Conservation (phyloP, 148 eudicot genomes). For the Mesembryanthemum crystallinum region DNA sequence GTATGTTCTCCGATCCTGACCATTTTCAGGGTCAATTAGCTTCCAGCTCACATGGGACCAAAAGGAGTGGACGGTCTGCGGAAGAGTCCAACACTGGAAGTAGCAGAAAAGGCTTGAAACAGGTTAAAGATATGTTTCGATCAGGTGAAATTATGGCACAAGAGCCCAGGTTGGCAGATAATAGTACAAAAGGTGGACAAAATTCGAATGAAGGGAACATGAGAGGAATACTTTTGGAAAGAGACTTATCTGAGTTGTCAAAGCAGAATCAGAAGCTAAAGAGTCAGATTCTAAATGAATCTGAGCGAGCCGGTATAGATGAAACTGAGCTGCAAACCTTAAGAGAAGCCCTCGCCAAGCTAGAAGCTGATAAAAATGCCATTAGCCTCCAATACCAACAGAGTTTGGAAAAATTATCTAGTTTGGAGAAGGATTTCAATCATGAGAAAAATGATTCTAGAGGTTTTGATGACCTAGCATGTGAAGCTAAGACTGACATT, state of each 20-base stretch:
- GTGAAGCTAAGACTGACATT: too few relatives aligned
- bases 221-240: conserved; percentile 26
- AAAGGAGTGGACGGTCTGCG: conserved; percentile 19
- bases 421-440: conserved; percentile 55
- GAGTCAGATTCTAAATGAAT: conserved; percentile 38
- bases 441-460: conserved; percentile 47
- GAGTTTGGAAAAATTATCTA: conserved; percentile 54
- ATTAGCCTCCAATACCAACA: conserved; percentile 48
- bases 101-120: conserved; percentile 61
- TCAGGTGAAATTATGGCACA: conserved; percentile 26
- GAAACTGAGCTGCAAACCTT: conserved; percentile 56
- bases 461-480: too few relatives aligned
- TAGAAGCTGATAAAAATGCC: conserved; percentile 60
- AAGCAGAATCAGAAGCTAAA: conserved; percentile 48
- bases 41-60: conserved; percentile 24
- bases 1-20: conserved; percentile 43
- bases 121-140: conserved; percentile 60
- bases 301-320: conserved; percentile 52
- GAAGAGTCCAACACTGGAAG: conserved; percentile 29
- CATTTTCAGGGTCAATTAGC: conserved; percentile 31
- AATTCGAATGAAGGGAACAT: conserved; percentile 1
- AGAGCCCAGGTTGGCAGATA: conserved; percentile 34
- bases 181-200: conserved; percentile 18
- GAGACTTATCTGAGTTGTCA: conserved; percentile 33
- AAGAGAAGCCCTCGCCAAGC: conserved; percentile 50